Percentiles rank a stretch among this genome's conserved stretches.
phyloP scores from a whole-genome alignment of 345 rosid genomes.

The Citrus hindsii region DNA sequence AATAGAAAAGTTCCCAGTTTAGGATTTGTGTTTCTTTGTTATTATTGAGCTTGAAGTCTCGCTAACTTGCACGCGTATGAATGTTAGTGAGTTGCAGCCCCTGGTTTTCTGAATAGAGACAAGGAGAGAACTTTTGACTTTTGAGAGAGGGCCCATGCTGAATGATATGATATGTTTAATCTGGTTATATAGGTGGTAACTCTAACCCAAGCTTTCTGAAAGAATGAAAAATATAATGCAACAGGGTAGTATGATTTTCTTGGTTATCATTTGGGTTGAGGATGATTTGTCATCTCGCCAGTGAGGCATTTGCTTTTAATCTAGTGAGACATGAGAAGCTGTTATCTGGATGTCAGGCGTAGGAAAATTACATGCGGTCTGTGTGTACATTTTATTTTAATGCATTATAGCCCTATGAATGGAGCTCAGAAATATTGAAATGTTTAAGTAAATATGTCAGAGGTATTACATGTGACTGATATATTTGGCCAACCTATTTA shows the following conservation, averaged over 20 bases:
- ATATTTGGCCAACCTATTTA: not conserved
- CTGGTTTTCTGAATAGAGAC: not conserved
- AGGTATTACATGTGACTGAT: not conserved
- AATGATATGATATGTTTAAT: not conserved
- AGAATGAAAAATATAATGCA: not conserved
- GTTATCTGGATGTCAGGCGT: not conserved
- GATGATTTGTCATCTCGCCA: not conserved
- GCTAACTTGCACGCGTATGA: not conserved
- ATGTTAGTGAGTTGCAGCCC: not conserved
- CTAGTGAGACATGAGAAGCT: not conserved
- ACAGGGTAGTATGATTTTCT: not conserved
- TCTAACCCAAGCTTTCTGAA: not conserved
- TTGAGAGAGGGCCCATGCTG: not conserved
- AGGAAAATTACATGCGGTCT: not conserved
- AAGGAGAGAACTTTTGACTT: not conserved
- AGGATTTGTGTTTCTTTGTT: not conserved
- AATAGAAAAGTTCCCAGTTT: not conserved
- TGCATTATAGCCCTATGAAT: not conserved
- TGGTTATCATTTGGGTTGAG: not conserved
- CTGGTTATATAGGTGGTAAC: not conserved
- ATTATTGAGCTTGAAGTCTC: not conserved
- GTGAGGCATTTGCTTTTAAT: not conserved
- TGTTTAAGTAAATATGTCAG: not conserved
- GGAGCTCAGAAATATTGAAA: not conserved
- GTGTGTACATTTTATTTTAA: not conserved